phyloP scores from a whole-genome alignment of 768 basidiomycete species.

The Termitomyces sp. region DNA sequence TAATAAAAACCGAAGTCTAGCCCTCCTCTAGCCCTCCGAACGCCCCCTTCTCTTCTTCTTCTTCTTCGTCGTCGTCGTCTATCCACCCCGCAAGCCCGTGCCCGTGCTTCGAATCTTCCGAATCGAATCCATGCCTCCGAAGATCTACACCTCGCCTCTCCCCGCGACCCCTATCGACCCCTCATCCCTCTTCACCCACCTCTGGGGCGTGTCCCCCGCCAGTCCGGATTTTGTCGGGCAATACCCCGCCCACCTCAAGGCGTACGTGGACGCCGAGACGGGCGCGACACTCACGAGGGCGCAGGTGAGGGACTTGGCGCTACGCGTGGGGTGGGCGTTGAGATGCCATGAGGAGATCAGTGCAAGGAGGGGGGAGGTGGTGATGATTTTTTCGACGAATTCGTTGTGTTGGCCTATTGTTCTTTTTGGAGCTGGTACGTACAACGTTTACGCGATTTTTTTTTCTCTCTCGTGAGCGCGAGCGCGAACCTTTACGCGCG shows the following conservation, averaged over 20 bases:
- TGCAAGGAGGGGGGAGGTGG: conserved; percentile 48
- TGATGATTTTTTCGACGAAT: conserved; percentile 70
- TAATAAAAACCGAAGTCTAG: no score
- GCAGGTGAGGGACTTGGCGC: conserved; percentile 47
- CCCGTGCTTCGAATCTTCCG: no score
- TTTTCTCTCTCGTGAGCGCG: no score
- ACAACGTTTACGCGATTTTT: background rate
- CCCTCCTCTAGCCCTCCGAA: background rate
- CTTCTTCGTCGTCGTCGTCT: no score
- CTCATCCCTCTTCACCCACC: conserved; percentile 46
- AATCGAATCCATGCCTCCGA: no score
- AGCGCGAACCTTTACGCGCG: background rate
- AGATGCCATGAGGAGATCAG: conserved; percentile 32
- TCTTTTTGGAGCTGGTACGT: conserved; percentile 41
- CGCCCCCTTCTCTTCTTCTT: background rate
- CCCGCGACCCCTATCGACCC: conserved; percentile 33
- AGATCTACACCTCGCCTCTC: conserved; percentile 44
- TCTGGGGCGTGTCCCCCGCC: conserved; percentile 30
- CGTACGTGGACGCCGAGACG: conserved; percentile 65
- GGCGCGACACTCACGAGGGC: conserved; percentile 54
- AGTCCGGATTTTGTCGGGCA: conserved; percentile 33
- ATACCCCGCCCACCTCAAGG: conserved; percentile 40
- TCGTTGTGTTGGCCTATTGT: conserved; percentile 48
- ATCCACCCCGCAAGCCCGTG: no score
- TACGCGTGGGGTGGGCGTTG: conserved; percentile 59